Conservation (phyloP, 768 basidiomycete genomes). For the Lentinula edodes region DNA sequence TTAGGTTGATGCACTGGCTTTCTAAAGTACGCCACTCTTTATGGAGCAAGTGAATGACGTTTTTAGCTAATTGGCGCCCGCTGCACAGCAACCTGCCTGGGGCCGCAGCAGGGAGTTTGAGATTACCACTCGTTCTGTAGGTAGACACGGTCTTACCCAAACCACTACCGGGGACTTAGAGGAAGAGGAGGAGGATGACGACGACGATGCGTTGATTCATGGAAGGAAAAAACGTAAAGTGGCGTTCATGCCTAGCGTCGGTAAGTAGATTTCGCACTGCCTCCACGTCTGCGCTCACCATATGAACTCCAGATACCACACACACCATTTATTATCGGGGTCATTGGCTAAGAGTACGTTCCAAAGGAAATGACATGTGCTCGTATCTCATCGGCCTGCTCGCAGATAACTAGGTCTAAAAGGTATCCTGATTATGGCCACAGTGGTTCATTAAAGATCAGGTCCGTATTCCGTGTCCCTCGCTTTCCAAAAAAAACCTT, state of each 20-base stretch:
- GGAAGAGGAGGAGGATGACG: constrained; percentile 68
- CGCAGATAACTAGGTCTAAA: constrained; percentile 75
- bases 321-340: constrained; percentile 89
- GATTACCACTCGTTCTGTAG: constrained; percentile 74
- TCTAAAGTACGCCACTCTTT: constrained; percentile 50
- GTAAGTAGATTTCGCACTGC: constrained; percentile 32
- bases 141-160: constrained; percentile 59
- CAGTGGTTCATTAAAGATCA: constrained; percentile 73
- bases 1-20: constrained; percentile 88
- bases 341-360: constrained; percentile 76
- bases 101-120: constrained; percentile 85
- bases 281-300: neutral
- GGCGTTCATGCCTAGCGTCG: constrained; percentile 80
- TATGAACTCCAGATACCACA: constrained; percentile 55
- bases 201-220: constrained; percentile 52
- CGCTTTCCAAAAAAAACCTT: constrained; percentile 7
- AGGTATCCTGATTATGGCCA: constrained; percentile 74
- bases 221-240: constrained; percentile 75
- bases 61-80: constrained; percentile 11
- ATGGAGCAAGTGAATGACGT: constrained; percentile 3
- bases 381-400: neutral
- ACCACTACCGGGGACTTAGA: constrained; percentile 73
- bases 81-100: constrained; percentile 80
- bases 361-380: neutral
- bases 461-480: constrained; percentile 33